Conservation (phyloP, 1,139 yeast species). For the Debaryomyces udenii region DNA sequence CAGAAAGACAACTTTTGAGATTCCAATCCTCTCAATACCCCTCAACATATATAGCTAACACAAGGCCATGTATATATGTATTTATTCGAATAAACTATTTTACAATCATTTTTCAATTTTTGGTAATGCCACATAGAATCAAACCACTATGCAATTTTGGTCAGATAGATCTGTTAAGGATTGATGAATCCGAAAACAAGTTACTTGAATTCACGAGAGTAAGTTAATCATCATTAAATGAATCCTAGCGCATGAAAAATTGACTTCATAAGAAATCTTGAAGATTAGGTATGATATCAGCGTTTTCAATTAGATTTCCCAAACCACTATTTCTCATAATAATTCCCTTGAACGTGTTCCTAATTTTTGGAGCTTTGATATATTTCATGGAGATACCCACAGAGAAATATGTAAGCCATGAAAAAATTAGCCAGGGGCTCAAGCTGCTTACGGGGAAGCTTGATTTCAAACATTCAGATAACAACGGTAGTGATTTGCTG, state of each 20-base stretch:
- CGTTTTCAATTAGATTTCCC: constrained; percentile 20
- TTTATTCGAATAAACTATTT: too few relatives aligned
- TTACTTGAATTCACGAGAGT: too few relatives aligned
- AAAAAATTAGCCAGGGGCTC: constrained; percentile 11
- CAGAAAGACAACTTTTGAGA: not conserved
- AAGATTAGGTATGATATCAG: constrained; percentile 18
- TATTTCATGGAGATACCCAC: constrained; percentile 7
- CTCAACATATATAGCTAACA: constrained; percentile 2
- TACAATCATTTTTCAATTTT: constrained; percentile 1
- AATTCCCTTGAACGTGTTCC: constrained; percentile 15
- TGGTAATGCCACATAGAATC: constrained; percentile 5
- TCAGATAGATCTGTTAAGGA: too few relatives aligned
- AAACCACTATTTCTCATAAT: constrained; percentile 14
- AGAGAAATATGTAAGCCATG: constrained; percentile 4
- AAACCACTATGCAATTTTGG: too few relatives aligned
- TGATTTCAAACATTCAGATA: constrained; percentile 16
- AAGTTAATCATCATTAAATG: too few relatives aligned
- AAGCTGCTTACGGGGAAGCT: constrained; percentile 16
- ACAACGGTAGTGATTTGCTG: constrained; percentile 4
- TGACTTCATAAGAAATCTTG: not conserved
- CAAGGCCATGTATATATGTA: not conserved
- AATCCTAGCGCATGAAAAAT: not conserved
- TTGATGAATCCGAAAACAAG: too few relatives aligned
- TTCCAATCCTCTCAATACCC: not conserved
- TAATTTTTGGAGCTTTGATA: constrained; percentile 12